phyloP scores from a whole-genome alignment of 257 asterid genomes.

The Plantago elongata region DNA sequence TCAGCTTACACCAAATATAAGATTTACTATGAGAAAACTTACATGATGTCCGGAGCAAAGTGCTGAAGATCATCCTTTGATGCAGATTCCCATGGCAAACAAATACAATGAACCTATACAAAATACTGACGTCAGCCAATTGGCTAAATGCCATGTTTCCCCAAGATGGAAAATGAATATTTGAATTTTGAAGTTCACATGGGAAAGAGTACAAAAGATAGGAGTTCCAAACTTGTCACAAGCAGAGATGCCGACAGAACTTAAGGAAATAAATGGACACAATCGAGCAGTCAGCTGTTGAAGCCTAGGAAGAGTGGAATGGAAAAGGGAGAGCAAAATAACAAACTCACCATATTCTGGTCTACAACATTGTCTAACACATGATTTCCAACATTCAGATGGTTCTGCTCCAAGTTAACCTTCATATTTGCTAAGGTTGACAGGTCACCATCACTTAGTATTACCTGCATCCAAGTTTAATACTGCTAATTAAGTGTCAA shows the following conservation, averaged over 20 bases:
- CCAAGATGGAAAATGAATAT: not conserved
- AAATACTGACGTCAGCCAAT: slow-evolving; percentile 22
- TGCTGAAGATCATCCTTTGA: slow-evolving; percentile 45
- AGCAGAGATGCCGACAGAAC: not conserved
- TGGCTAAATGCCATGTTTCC: not conserved
- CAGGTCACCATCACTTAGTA: slow-evolving; percentile 77
- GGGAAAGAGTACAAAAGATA: not conserved
- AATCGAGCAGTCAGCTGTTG: too few relatives aligned
- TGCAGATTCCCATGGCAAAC: slow-evolving; percentile 84
- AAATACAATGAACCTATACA: slow-evolving; percentile 56
- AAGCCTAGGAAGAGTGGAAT: not conserved
- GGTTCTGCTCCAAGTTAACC: slow-evolving; percentile 71
- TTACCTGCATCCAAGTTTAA: slow-evolving; percentile 47
- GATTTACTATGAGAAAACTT: slow-evolving; percentile 16
- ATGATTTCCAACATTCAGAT: slow-evolving; percentile 26
- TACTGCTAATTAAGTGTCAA: too few relatives aligned
- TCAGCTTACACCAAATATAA: not conserved
- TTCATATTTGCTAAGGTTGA: slow-evolving; percentile 77
- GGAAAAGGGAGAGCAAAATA: slow-evolving; percentile 4
- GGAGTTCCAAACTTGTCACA: not conserved
- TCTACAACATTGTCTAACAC: slow-evolving; percentile 18
- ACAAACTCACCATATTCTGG: slow-evolving; percentile 35
- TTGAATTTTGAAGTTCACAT: too few relatives aligned
- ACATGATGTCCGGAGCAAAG: slow-evolving; percentile 70
- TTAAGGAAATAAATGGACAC: too few relatives aligned